Base-by-base conservation (phyloP, 768 basidiomycete species). In the Mycena venus region DNA sequence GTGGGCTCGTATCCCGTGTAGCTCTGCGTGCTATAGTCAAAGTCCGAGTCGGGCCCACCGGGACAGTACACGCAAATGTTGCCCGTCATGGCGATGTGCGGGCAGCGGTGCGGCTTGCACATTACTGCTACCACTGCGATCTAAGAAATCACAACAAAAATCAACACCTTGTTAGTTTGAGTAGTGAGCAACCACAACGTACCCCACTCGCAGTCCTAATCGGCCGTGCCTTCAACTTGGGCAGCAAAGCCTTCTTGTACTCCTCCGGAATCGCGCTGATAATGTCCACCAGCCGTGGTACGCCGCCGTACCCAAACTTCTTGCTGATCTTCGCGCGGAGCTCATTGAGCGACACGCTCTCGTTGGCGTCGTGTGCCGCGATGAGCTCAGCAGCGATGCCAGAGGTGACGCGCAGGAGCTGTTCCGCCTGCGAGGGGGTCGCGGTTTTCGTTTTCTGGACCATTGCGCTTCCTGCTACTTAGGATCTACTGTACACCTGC, bases 61-160 rank as follows among this genome's bases (percentile, higher is more conserved):
- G 98, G 98, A 81, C 98, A 99, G 76, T 83, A 98, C 93, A 99
- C 98, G 85, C 98, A 99, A 69, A 99, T 99, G 79, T 99, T 99
- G 32, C 98, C 98, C 0, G 98, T 99, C 96, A 99, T 98, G 10
- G 98, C 98, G 68, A 99, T 99, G 85, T 99, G 98, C 5, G 98
- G 98, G 87, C 98, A 99, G 66, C 98, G 91, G 87, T 99, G 98
- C 2, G 98, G 98, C 81, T 99, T 99, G 87, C 97, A 98, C 98
- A 99, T 99, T n/a, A 99, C 98, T 11, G 98, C 98, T 17, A 99
- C 98, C 27, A 99, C 98, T 19, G 98, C 98, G 71, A 99, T 97
- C 96, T 98, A 73, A 14, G 21, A 15, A 36, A 98, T 98, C 19
- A 99, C 98, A 3, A 56, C 21, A 21, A 7, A 34, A 56, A 56